Percentiles rank a stretch among this genome's conserved stretches.
Evolutionary conservation across 441 rosid genomes (phyloP).

Genomic region (Jatropha podagrica): DNA sequence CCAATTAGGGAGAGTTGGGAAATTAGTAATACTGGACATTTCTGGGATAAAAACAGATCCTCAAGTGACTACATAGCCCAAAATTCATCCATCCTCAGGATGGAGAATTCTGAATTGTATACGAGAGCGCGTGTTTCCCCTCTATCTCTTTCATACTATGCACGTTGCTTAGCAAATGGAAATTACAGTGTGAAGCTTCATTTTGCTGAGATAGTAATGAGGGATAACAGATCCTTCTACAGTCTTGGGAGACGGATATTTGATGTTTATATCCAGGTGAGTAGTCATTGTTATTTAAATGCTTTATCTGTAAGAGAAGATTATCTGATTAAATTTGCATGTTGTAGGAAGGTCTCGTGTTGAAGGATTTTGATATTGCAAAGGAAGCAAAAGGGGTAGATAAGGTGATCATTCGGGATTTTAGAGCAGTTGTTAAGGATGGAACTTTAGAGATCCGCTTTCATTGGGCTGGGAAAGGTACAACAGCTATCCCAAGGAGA

Average conservation of each 20-base stretch:
- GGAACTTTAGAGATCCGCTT: constrained; percentile 29
- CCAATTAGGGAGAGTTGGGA: constrained; percentile 39
- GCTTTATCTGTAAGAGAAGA: background rate
- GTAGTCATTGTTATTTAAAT: background rate
- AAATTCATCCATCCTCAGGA: constrained; percentile 28
- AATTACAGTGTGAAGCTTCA: constrained; percentile 34
- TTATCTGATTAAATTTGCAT: constrained; percentile 8
- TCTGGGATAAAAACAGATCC: constrained; percentile 32
- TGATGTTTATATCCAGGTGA: constrained; percentile 35
- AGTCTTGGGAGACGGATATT: constrained; percentile 32
- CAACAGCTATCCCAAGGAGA: constrained; percentile 21
- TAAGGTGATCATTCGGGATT: constrained; percentile 18
- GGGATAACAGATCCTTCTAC: constrained; percentile 20
- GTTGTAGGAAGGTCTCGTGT: constrained; percentile 23
- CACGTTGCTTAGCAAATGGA: constrained; percentile 29
- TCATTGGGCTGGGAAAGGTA: constrained; percentile 38
- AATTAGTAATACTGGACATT: constrained; percentile 49
- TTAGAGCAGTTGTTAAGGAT: constrained; percentile 22
- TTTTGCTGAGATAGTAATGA: constrained; percentile 29
- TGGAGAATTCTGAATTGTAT: constrained; percentile 26
- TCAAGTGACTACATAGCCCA: constrained; percentile 23
- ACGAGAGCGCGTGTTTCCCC: constrained; percentile 26
- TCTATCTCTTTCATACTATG: constrained; percentile 30
- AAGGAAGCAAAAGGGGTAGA: constrained; percentile 27
- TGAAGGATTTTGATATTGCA: constrained; percentile 30